Percentiles rank a stretch among this genome's conserved stretches.
Evolutionary conservation across 257 asterid genomes (phyloP).

Genomic region (Knoxia roxburghii): DNA sequence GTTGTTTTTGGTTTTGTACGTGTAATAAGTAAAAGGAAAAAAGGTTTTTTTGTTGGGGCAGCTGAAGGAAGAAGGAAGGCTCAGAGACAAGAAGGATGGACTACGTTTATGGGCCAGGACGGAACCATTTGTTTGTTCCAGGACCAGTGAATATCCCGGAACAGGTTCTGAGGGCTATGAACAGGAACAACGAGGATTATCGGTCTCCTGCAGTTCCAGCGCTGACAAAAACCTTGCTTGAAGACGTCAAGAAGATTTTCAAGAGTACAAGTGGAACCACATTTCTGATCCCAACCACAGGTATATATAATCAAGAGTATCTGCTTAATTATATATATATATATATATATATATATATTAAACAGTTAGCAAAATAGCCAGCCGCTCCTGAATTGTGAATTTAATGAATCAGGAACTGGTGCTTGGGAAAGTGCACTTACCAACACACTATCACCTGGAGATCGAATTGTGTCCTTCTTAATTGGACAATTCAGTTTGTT

Average conservation of each 20-base stretch:
- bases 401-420: slow-evolving; percentile 99
- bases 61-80: too few relatives aligned
- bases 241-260: slow-evolving; percentile 93
- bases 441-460: slow-evolving; percentile 94
- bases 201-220: slow-evolving; percentile 97
- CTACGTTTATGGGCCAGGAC: slow-evolving; percentile 83
- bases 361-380: too few relatives aligned
- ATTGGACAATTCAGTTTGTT: slow-evolving; percentile 97
- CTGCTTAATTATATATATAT: too few relatives aligned
- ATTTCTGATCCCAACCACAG: slow-evolving; percentile 91
- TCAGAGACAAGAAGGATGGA: slow-evolving; percentile 59
- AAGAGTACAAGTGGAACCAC: slow-evolving; percentile 95
- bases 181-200: slow-evolving; percentile 92
- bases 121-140: slow-evolving; percentile 99
- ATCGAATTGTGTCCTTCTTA: slow-evolving; percentile 71
- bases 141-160: slow-evolving; percentile 99
- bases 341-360: too few relatives aligned
- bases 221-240: slow-evolving; percentile 65
- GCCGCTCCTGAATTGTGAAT: too few relatives aligned
- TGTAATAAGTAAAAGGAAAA: too few relatives aligned
- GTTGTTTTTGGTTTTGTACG: too few relatives aligned
- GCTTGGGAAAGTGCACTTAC: slow-evolving; percentile 99
- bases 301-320: slow-evolving; percentile 34
- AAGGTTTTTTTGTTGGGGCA: too few relatives aligned
- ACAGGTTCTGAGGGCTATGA: slow-evolving; percentile 94